Evolutionary conservation across 345 rosid genomes (phyloP), one percentile per base, ranked within the genome.

Genomic region (Populus tremula): DNA sequence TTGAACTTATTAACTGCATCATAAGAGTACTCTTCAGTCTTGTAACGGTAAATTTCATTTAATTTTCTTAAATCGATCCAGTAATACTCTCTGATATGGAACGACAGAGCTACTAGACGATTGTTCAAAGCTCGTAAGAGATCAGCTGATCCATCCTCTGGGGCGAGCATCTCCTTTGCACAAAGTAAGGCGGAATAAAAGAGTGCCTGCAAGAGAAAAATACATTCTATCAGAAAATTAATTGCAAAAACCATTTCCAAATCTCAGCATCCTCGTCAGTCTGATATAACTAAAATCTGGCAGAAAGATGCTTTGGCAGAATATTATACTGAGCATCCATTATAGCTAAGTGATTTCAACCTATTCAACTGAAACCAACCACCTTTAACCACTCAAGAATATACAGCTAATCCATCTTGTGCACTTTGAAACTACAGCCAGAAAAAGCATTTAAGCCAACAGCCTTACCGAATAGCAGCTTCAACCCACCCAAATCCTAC

Each of bases 1-100:
- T 95, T 95, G 85, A 95, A 95, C 89, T 93, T 95, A 79, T 95
- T 95, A 14, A 92, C 93, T 0, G 98, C 99, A 69, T 92, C 96
- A 70, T 83, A 93, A 35, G 99, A 95, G 88, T 95, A 95, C 77
- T 95, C 99, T 80, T 95, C 99, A 38, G 85, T 82, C 41, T 78
- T 78, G 69, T 82, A 82, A 53, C 85, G 81, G 68, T 82, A 82
- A 38, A 82, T 82, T 79, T 82, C 85, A 54, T 82, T 82, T 29
- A 78, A 7, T 75, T 82, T 82, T 67, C 23, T 67, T 23, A 82
- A 70, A 84, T 95, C 96, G 62, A 91, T 91, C 99, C 99, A 95
- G 72, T 95, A 95, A 82, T 95, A 93, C 80, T 94, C 98, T 78
- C 98, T 88, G 27, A 94, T 91, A 78, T 94, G 98, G 85, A 93